Evolutionary conservation across 148 eudicot genomes (phyloP).

Genomic region (Cornus suecica): DNA sequence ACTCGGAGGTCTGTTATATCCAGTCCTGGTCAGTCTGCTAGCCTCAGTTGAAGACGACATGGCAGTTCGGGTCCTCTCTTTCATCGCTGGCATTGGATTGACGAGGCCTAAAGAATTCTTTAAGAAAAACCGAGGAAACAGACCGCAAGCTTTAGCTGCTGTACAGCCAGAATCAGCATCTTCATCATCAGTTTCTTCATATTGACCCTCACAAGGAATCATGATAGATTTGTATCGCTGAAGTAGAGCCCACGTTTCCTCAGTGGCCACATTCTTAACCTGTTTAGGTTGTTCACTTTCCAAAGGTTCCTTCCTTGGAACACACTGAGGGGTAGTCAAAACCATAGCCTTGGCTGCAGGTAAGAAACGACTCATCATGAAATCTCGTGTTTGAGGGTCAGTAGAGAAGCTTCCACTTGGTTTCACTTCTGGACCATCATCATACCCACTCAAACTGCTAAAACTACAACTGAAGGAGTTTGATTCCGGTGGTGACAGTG

Average conservation of each 20-base stretch:
- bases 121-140: constrained; percentile 82
- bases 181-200: constrained; percentile 47
- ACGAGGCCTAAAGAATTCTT: constrained; percentile 66
- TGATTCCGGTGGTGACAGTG: constrained; percentile 47
- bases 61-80: constrained; percentile 33
- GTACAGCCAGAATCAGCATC: constrained; percentile 29
- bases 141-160: constrained; percentile 51
- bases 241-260: constrained; percentile 38
- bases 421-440: constrained; percentile 28
- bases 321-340: constrained; percentile 66
- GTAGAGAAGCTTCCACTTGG: constrained; percentile 26
- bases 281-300: constrained; percentile 35
- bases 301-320: constrained; percentile 46
- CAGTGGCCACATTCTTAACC: constrained; percentile 34
- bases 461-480: constrained; percentile 59
- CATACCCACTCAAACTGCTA: constrained; percentile 57
- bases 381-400: constrained; percentile 58
- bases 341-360: constrained; percentile 93
- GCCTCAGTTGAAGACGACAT: constrained; percentile 41
- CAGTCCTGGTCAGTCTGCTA: constrained; percentile 43
- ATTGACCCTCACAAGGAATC: constrained; percentile 34
- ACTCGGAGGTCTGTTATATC: constrained; percentile 51
- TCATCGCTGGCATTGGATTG: constrained; percentile 68
- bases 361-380: constrained; percentile 90
- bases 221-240: constrained; percentile 30